Conservation (phyloP, 192 early-diverging fungal genomes). For the Umbelopsis ramanniana region DNA sequence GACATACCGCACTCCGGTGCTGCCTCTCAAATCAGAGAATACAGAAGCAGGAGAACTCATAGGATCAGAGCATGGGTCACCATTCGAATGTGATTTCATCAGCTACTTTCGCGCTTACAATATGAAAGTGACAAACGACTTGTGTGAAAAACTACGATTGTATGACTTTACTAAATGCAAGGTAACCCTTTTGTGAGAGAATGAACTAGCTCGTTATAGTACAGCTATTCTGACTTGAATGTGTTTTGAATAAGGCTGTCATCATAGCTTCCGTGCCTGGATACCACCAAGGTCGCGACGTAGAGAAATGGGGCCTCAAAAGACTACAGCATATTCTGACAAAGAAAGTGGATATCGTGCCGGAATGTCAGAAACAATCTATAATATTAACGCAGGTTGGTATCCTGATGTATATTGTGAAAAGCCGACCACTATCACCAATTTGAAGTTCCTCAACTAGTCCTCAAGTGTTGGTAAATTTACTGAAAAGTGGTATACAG, state of each 20-base stretch:
- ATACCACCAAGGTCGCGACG: constrained; percentile 43
- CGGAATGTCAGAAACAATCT: constrained; percentile 31
- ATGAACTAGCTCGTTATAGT: no score
- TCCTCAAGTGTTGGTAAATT: constrained; percentile 68
- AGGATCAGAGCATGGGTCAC: constrained; percentile 22
- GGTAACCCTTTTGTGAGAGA: constrained; percentile 19
- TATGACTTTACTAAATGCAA: constrained; percentile 57
- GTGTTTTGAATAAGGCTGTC: constrained; percentile 20
- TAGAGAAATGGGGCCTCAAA: constrained; percentile 62
- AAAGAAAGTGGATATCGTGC: constrained; percentile 36
- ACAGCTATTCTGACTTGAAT: no score
- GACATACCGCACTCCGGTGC: constrained; percentile 53
- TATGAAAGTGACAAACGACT: constrained; percentile 22
- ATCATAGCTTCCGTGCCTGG: constrained; percentile 68
- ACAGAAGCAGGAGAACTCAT: not conserved
- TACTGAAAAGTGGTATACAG: constrained; percentile 57
- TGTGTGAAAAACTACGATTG: constrained; percentile 38
- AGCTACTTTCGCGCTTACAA: constrained; percentile 57
- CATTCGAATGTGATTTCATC: constrained; percentile 60
- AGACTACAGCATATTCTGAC: constrained; percentile 45
- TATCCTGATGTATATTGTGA: not conserved
- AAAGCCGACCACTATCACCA: not conserved
- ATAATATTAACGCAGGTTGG: constrained; percentile 53
- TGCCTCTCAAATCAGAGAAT: constrained; percentile 35
- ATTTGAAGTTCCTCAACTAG: constrained; percentile 28